Evolutionary conservation across 345 rosid species (phyloP).

Genomic region (Salix dunnii): DNA sequence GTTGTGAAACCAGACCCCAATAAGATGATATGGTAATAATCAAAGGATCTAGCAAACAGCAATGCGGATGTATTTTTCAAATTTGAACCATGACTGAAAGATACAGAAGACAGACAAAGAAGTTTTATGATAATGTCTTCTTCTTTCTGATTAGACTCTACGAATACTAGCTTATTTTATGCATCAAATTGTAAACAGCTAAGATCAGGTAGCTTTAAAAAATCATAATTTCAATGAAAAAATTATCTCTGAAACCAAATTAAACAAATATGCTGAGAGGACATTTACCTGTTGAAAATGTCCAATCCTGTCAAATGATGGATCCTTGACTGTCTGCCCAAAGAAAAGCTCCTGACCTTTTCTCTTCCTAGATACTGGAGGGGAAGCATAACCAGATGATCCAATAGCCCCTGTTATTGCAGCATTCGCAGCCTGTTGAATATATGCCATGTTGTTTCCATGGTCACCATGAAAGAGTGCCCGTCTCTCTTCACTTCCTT

Average conservation of each 20-base stretch:
- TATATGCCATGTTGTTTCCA: constrained; percentile 73
- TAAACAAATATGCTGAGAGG: constrained; percentile 9
- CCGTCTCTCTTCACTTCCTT: constrained; percentile 96
- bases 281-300: constrained; percentile 67
- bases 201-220: not conserved
- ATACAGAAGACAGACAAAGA: not conserved
- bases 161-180: not conserved
- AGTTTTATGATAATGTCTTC: not conserved
- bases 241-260: not conserved
- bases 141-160: not conserved
- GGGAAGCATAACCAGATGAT: constrained; percentile 81
- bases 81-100: not conserved
- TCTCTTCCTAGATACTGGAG: constrained; percentile 72
- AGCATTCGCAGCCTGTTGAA: constrained; percentile 99
- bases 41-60: not conserved
- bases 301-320: constrained; percentile 52
- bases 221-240: not conserved
- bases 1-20: constrained; percentile 4
- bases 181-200: not conserved
- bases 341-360: constrained; percentile 77
- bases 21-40: not conserved
- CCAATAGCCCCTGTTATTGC: constrained; percentile 98
- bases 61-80: not conserved
- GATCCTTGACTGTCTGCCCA: constrained; percentile 58
- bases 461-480: constrained; percentile 91